Base-by-base conservation (phyloP, 2,329 filamentous ascomycete genomes). In the Penicillium sp. region DNA sequence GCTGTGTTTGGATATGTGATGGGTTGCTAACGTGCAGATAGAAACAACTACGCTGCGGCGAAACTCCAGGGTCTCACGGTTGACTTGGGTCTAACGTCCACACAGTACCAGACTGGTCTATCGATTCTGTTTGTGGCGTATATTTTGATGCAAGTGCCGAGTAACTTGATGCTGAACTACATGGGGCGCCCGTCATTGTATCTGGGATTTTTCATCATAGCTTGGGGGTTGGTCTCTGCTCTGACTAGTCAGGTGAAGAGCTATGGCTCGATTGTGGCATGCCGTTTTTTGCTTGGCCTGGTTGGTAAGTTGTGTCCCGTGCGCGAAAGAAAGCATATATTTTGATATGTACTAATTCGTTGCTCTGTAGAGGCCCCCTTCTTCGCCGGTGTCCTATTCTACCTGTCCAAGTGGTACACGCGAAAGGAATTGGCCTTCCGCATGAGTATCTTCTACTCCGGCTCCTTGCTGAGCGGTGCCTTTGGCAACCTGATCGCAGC, bases 401-500 rank as follows among this genome's bases (percentile, higher is more conserved):
- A 82, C 60, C 75, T 84, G 9, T 81, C 78, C 7, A 81, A 79
- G 63, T 85, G 83, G 82, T 86, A 85, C 65, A 86, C 82, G 1
- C 81, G 81, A 54, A 78, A 81, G 33, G 84, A 86, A 62, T 70
- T 86, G 33, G 80, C 80, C 2, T 78, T 83, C 47, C 79, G 84
- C 4, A 83, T 82, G 66, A 79, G 79, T 44, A 79, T 85, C 33
- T 80, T 85, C 60, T 85, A 84, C 67, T 81, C 82, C 2, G 83
- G 82, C 2, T 81, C 79, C 7, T 72, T 84, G 12, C 73, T 85
- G 26, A 79, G 79, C 55, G 81, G 74, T 58, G 83, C 83, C 2
- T 86, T 86, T 67, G 82, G 82, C 22, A 82, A 81, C 22, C 75
- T 86, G 33, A 84, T 86, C 53, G 83, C 82, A 0, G 84, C 83